Evolutionary conservation across 192 early-diverging fungal species (phyloP).

Genomic region (Dimargaris xerosporica): DNA sequence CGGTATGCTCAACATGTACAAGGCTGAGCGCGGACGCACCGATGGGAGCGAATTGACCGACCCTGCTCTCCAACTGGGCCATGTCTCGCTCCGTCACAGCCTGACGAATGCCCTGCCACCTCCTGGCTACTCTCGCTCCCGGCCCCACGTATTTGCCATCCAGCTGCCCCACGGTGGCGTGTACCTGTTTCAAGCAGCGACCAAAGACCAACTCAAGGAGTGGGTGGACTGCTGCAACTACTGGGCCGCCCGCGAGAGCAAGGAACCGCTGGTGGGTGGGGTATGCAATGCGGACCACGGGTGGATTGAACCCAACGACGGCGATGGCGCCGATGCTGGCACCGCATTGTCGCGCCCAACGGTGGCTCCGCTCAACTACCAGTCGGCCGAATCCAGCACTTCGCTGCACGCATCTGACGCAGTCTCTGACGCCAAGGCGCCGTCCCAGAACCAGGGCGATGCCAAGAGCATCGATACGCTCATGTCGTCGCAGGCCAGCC

Average conservation of each 20-base stretch:
- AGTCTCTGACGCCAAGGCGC: not conserved
- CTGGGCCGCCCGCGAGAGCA: constrained; percentile 84
- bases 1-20: constrained; percentile 71
- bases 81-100: constrained; percentile 58
- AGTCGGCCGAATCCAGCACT: constrained; percentile 3
- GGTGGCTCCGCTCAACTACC: not conserved
- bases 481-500: not conserved
- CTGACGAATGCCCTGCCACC: constrained; percentile 70
- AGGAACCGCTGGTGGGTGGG: constrained; percentile 76
- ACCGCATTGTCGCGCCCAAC: not conserved
- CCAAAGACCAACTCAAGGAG: constrained; percentile 48
- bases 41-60: constrained; percentile 32
- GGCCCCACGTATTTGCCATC: constrained; percentile 75
- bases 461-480: not conserved
- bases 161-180: constrained; percentile 67
- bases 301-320: constrained; percentile 40
- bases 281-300: constrained; percentile 88
- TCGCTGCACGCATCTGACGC: constrained; percentile 1
- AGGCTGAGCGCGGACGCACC: constrained; percentile 37
- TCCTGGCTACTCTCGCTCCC: constrained; percentile 62
- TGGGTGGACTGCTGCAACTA: constrained; percentile 88
- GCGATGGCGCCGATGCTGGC: not conserved
- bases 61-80: constrained; percentile 32
- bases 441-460: not conserved
- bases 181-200: constrained; percentile 76